These are phyloP conservation scores for Nothomitra cinnamomea DNA, from an alignment of 2,329 filamentous ascomycete species.

Conservation along the genomic window DNA sequence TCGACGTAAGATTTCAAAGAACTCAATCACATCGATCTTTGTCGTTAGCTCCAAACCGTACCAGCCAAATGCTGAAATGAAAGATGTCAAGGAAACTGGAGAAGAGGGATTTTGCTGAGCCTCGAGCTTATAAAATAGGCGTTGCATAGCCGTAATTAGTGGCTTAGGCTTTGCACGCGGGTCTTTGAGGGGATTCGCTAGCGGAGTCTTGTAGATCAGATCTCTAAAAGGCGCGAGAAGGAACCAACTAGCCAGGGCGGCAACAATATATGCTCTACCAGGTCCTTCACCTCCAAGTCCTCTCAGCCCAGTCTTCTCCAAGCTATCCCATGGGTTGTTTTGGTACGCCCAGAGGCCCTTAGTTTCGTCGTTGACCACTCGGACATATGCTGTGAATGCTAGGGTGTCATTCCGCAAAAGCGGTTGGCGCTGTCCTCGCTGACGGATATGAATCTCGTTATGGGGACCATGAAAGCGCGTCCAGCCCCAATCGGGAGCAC, in stretches of 20 bases:
- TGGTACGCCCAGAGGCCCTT: constrained; percentile 43
- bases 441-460: constrained; percentile 39
- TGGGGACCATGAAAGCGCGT: constrained; percentile 42
- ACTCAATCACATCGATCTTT: constrained; percentile 34
- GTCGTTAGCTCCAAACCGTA: constrained; percentile 16
- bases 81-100: constrained; percentile 17
- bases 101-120: constrained; percentile 3
- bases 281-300: constrained; percentile 29
- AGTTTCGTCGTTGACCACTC: constrained; percentile 42
- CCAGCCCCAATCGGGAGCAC: constrained; percentile 46
- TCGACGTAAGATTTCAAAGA: constrained; percentile 35
- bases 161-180: constrained; percentile 31
- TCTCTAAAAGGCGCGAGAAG: constrained; percentile 41
- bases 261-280: constrained; percentile 31
- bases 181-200: constrained; percentile 29
- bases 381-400: constrained; percentile 43
- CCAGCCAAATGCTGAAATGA: not conserved
- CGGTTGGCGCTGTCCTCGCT: constrained; percentile 38
- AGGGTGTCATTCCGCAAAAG: constrained; percentile 43
- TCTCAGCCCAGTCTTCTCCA: constrained; percentile 38
- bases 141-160: constrained; percentile 32
- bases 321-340: constrained; percentile 37
- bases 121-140: constrained; percentile 27
- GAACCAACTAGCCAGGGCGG: constrained; percentile 39
- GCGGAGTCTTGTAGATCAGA: constrained; percentile 32